Conservation (phyloP, 1,284 basidiomycete genomes). For the Puccinia triticina region DNA sequence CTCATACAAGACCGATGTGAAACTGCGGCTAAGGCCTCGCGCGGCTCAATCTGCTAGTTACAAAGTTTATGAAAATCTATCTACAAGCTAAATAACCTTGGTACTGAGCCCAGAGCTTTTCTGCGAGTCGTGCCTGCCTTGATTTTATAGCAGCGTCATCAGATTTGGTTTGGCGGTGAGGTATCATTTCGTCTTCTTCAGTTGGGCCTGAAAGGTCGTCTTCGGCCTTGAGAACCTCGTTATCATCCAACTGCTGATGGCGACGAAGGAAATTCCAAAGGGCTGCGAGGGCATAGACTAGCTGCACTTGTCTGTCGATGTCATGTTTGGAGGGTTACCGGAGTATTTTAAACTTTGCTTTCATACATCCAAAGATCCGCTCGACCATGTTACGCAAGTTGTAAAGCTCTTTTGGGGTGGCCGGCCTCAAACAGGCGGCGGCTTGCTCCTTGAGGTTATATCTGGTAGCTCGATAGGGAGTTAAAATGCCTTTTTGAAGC, state of each 20-base stretch:
- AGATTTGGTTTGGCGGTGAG: neutral
- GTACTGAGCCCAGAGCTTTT: neutral
- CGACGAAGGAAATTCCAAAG: conserved; percentile 7
- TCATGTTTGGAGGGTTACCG: neutral
- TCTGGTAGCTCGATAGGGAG: no score
- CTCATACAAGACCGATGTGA: no score
- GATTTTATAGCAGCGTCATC: neutral
- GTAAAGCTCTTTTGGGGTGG: neutral
- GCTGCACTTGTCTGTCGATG: conserved; percentile 6
- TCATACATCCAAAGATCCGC: neutral
- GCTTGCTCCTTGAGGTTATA: conserved; percentile 15
- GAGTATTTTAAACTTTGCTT: neutral
- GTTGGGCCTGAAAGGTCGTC: neutral
- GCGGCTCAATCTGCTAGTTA: no score
- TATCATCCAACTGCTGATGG: neutral
- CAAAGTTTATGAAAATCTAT: neutral
- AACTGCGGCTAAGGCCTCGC: no score
- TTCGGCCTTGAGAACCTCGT: neutral
- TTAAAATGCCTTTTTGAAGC: no score
- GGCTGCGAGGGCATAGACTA: neutral
- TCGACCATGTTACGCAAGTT: conserved; percentile 5
- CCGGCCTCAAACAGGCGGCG: neutral
- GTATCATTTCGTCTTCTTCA: neutral
- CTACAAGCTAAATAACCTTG: neutral
- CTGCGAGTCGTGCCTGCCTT: neutral